phyloP scores from a whole-genome alignment of 805 yeast genomes.

The Lipomyces yamadae region DNA sequence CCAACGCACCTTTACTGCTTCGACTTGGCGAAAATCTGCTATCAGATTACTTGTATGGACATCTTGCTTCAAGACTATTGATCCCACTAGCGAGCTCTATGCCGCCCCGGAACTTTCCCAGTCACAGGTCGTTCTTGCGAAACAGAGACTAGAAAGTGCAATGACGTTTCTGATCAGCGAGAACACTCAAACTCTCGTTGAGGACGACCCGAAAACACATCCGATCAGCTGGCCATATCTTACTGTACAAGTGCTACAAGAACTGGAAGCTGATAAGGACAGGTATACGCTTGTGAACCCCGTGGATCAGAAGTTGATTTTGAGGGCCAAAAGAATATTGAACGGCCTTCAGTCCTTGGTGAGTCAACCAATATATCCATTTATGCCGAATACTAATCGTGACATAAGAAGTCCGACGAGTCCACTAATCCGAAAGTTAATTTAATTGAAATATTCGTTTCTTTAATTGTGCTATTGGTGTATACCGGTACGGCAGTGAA shows the following conservation, averaged over 20 bases:
- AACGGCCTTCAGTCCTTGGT: conserved; percentile 8
- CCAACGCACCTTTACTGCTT: background rate
- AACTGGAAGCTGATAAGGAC: conserved; percentile 2
- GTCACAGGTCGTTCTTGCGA: background rate
- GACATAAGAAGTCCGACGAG: background rate
- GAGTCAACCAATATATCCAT: background rate
- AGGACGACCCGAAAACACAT: background rate
- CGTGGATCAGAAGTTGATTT: background rate
- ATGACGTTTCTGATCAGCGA: background rate
- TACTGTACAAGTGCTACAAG: conserved; percentile 11
- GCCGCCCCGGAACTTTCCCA: background rate
- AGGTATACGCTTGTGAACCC: background rate
- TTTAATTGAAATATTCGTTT: conserved; percentile 17
- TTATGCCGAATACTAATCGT: background rate
- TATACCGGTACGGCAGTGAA: conserved; percentile 3
- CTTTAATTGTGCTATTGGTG: conserved; percentile 8
- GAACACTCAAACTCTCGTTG: conserved; percentile 3
- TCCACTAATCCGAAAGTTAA: conserved; percentile 1
- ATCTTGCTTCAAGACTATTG: background rate
- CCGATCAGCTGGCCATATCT: conserved; percentile 14
- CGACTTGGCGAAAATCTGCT: conserved; percentile 13
- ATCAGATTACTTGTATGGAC: conserved; percentile 3
- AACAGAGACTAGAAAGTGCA: background rate
- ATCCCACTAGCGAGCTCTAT: background rate
- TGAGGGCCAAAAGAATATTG: conserved; percentile 8